phyloP scores from a whole-genome alignment of 2,329 filamentous ascomycete species.

The Nemania abortiva region DNA sequence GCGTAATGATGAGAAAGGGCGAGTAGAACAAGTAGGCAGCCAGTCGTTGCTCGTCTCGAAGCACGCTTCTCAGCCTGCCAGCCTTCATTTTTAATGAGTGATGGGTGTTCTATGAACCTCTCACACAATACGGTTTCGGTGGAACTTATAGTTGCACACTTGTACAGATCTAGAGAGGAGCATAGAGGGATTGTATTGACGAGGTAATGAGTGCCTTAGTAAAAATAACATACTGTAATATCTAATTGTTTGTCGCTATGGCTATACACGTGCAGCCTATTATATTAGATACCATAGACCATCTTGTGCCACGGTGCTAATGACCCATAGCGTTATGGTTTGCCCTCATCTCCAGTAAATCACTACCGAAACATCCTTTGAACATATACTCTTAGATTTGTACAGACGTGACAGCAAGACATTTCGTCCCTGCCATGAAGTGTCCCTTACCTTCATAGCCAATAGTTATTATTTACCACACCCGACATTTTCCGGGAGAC shows the following conservation, averaged over 20 bases:
- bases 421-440: too few relatives aligned
- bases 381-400: not conserved
- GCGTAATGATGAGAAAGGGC: slow-evolving; percentile 34
- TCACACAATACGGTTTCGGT: slow-evolving; percentile 1
- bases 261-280: not conserved
- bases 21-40: slow-evolving; percentile 7
- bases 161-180: slow-evolving; percentile 20
- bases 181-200: slow-evolving; percentile 9
- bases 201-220: slow-evolving; percentile 13
- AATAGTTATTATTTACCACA: not conserved
- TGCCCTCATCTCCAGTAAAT: not conserved
- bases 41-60: slow-evolving; percentile 14
- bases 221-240: slow-evolving; percentile 28
- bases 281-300: not conserved
- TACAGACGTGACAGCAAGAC: not conserved
- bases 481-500: not conserved
- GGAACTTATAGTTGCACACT: not conserved
- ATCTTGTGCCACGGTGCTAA: not conserved
- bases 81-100: slow-evolving; percentile 23
- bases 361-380: too few relatives aligned
- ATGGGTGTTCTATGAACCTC: slow-evolving; percentile 14
- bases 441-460: too few relatives aligned
- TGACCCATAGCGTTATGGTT: not conserved
- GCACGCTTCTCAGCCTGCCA: slow-evolving; percentile 16
- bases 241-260: slow-evolving; percentile 7